Conservation (phyloP, 2,329 filamentous ascomycete species). For the Xylariaceae sp. region DNA sequence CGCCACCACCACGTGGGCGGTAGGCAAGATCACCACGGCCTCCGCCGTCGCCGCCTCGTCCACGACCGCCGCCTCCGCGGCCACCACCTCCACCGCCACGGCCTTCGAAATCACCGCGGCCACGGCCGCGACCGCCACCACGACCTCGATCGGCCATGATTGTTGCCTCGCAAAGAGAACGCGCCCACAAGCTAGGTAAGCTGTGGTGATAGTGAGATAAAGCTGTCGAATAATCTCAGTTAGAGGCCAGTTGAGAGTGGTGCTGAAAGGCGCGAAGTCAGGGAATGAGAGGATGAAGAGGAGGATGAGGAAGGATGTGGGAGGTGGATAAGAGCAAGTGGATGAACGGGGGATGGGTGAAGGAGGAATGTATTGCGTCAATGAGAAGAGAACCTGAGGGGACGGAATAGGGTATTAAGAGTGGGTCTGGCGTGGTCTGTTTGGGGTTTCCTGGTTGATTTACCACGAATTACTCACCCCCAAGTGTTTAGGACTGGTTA, state of each 20-base stretch:
- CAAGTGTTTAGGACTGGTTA: too few species aligned
- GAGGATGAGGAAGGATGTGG: neutral
- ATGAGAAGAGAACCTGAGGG: too few species aligned
- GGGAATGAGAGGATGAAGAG: neutral
- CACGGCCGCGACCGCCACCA: slow-evolving; percentile 14
- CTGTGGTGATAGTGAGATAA: neutral
- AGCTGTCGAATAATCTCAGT: neutral
- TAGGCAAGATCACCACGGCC: neutral
- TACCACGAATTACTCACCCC: too few species aligned
- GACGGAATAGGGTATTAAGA: too few species aligned
- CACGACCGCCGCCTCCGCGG: neutral
- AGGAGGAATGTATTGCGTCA: too few species aligned
- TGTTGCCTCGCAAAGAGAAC: too few species aligned
- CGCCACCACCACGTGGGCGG: slow-evolving; percentile 5
- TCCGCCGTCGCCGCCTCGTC: neutral
- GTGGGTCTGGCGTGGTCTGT: too few species aligned
- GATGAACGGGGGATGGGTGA: too few species aligned
- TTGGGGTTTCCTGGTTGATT: too few species aligned
- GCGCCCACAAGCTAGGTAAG: neutral
- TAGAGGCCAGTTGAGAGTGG: too few species aligned
- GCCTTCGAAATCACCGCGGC: slow-evolving; percentile 15
- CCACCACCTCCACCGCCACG: slow-evolving; percentile 21
- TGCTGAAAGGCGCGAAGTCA: neutral
- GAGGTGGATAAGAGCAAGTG: neutral
- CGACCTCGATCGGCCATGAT: slow-evolving; percentile 7